phyloP scores from a whole-genome alignment of 768 basidiomycete genomes.

The Boletus pseudopeckii region DNA sequence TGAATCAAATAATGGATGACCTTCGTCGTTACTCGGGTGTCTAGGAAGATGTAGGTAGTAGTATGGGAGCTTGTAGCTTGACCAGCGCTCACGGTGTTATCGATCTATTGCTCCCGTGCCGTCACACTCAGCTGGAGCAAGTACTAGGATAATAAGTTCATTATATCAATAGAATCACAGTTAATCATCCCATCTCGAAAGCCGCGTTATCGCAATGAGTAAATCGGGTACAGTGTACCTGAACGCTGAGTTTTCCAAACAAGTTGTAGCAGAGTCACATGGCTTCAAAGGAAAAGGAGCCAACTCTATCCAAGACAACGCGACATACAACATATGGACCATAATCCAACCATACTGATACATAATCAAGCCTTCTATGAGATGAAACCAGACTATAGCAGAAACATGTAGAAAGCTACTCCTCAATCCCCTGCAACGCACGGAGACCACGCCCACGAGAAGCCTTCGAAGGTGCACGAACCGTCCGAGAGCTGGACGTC shows the following conservation, averaged over 20 bases:
- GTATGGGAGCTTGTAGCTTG: too few species aligned
- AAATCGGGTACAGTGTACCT: too few species aligned
- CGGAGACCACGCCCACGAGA: conserved; percentile 1
- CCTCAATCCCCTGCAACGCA: background rate
- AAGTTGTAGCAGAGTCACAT: too few species aligned
- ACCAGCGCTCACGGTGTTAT: background rate
- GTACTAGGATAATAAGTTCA: too few species aligned
- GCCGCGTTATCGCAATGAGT: too few species aligned
- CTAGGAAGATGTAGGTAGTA: background rate
- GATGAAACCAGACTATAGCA: background rate
- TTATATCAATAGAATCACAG: too few species aligned
- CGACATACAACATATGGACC: background rate
- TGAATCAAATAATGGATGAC: background rate
- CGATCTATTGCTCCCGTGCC: background rate
- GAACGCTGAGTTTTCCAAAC: too few species aligned
- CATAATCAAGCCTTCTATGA: background rate
- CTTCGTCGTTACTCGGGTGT: background rate
- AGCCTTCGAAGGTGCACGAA: background rate
- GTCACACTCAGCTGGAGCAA: too few species aligned
- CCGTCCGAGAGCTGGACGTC: background rate
- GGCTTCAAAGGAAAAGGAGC: too few species aligned
- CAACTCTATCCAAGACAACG: background rate
- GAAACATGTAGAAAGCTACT: conserved; percentile 4
- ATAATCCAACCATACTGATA: conserved; percentile 2
- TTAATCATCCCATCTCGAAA: too few species aligned